A percentile compares a stretch with the other conserved stretches of the same genome.
Conservation (phyloP, 106 monocot genomes). For the Ottelia alismoides region DNA sequence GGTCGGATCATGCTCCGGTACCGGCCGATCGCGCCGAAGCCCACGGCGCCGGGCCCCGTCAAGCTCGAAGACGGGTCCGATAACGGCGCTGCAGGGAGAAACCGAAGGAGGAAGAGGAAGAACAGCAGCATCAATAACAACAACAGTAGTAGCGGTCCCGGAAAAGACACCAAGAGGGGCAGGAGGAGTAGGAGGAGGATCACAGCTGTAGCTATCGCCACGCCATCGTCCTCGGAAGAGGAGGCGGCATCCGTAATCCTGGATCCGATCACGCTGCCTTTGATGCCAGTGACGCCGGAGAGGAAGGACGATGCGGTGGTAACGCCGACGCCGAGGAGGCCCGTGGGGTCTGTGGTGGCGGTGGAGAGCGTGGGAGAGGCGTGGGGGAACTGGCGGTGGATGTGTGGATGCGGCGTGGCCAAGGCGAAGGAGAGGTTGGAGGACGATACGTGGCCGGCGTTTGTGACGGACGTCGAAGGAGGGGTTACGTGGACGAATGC, state of each 20-base stretch:
- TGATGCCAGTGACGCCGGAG: constrained; percentile 54
- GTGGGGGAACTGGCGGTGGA: too few species aligned
- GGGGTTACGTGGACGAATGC: too few species aligned
- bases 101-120: not conserved
- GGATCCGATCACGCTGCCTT: constrained; percentile 29
- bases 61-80: not conserved
- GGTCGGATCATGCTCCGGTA: constrained; percentile 51
- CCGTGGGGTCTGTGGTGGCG: too few species aligned
- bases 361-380: too few species aligned
- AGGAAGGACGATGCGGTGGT: too few species aligned
- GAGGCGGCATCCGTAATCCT: not conserved
- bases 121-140: too few species aligned
- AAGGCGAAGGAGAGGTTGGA: too few species aligned
- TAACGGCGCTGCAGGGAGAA: not conserved
- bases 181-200: constrained; percentile 7
- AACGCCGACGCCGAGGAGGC: too few species aligned
- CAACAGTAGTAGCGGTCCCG: not conserved
- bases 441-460: too few species aligned
- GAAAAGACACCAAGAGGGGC: not conserved
- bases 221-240: too few species aligned
- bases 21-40: constrained; percentile 80
- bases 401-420: too few species aligned
- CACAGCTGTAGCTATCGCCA: constrained; percentile 3
- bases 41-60: constrained; percentile 6
- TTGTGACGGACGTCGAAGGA: too few species aligned